Conservation (phyloP, 2,329 filamentous ascomycete species). For the Pseudogymnoascus pannorum region DNA sequence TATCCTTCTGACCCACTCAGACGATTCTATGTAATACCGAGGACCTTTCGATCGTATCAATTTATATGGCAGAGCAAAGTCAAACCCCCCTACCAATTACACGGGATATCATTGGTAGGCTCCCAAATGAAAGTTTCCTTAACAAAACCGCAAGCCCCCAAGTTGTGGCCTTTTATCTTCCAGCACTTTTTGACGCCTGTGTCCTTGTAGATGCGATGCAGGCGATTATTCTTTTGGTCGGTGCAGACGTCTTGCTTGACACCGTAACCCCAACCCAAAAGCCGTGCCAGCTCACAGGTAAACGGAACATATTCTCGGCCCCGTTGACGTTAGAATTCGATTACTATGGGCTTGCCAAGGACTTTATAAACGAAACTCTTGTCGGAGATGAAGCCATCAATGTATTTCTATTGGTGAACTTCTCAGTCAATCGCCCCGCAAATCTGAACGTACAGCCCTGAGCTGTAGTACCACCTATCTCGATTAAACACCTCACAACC, state of each 20-base stretch:
- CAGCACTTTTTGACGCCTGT: neutral
- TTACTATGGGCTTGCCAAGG: too few species aligned
- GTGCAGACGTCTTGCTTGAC: neutral
- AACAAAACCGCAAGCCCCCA: neutral
- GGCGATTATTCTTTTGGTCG: neutral
- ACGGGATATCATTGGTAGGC: neutral
- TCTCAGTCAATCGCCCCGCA: too few species aligned
- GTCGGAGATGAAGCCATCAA: too few species aligned
- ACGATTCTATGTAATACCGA: neutral
- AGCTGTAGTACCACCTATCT: constrained; percentile 14
- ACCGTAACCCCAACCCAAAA: neutral
- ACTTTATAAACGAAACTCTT: too few species aligned
- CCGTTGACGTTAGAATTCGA: too few species aligned
- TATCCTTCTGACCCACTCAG: neutral
- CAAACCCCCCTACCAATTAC: neutral
- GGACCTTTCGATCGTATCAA: neutral
- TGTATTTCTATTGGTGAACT: too few species aligned
- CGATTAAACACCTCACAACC: constrained; percentile 30
- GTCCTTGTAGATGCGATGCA: neutral
- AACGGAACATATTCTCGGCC: too few species aligned
- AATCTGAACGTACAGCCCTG: constrained; percentile 26
- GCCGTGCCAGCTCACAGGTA: too few species aligned
- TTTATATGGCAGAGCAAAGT: neutral
- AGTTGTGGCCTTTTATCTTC: neutral
- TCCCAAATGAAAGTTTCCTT: neutral